Conservation (phyloP, 2,329 filamentous ascomycete species). For the Aspergillus sergii region DNA sequence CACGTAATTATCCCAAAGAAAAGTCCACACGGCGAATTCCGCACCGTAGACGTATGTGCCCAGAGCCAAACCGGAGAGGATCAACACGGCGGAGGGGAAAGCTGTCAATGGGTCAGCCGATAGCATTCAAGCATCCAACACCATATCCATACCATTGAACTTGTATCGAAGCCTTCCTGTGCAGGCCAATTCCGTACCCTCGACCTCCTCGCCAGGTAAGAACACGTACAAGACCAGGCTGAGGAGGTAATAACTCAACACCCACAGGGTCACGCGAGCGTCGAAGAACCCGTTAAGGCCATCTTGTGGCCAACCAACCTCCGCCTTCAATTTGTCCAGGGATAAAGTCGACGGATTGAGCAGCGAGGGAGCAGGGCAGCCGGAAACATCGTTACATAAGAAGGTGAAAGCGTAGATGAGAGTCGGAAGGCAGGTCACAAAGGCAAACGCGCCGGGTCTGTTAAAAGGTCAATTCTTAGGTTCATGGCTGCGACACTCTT, state of each 20-base stretch:
- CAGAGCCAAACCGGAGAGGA: constrained; percentile 68
- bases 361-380: constrained; percentile 83
- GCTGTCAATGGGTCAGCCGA: constrained; percentile 52
- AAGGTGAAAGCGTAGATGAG: constrained; percentile 80
- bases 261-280: constrained; percentile 68
- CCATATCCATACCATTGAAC: constrained; percentile 65
- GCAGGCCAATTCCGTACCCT: constrained; percentile 70
- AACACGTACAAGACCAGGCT: constrained; percentile 74
- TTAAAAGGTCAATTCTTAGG: constrained; percentile 17
- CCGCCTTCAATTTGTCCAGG: constrained; percentile 71
- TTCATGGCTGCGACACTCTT: neutral
- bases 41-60: constrained; percentile 78
- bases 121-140: constrained; percentile 20
- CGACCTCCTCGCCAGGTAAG: constrained; percentile 71
- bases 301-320: constrained; percentile 77
- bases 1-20: constrained; percentile 87
- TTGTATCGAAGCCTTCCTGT: constrained; percentile 80
- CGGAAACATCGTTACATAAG: constrained; percentile 87
- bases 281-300: constrained; percentile 73
- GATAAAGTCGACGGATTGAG: constrained; percentile 72
- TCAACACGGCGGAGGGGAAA: constrained; percentile 73
- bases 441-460: constrained; percentile 74
- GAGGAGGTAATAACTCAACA: constrained; percentile 75
- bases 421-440: constrained; percentile 79
- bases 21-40: constrained; percentile 86